A percentile compares a stretch with the other conserved stretches of the same genome.
These are phyloP conservation scores for Chrysosporium queenslandicum DNA, from an alignment of 2,329 filamentous ascomycete species.

Conservation along the genomic window DNA sequence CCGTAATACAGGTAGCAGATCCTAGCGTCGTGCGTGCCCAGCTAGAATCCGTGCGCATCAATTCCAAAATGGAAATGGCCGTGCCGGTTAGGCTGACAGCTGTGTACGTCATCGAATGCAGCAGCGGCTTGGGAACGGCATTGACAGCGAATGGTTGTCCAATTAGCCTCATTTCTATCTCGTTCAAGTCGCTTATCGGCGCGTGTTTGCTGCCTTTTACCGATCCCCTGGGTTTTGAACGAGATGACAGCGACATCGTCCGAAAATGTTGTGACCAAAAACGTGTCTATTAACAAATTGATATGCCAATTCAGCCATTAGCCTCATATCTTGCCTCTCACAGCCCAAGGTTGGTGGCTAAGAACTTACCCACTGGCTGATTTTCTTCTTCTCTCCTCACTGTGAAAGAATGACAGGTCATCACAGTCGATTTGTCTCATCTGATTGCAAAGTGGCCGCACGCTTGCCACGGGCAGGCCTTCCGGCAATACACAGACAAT, in stretches of 20 bases:
- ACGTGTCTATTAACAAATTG: background rate
- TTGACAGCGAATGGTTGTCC: background rate
- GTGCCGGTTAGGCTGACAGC: background rate
- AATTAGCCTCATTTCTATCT: background rate
- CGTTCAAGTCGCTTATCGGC: slow-evolving; percentile 4
- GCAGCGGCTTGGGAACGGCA: background rate
- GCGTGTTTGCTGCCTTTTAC: background rate
- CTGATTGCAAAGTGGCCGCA: background rate
- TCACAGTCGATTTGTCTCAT: background rate
- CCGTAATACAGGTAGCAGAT: background rate
- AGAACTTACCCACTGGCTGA: background rate
- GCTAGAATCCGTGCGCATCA: background rate
- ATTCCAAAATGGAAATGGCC: background rate
- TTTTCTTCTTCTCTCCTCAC: too few relatives aligned
- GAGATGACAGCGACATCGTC: background rate
- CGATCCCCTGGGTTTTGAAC: background rate
- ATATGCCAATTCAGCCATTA: background rate
- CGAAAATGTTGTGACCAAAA: background rate
- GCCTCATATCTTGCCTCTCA: background rate
- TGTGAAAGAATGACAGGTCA: background rate
- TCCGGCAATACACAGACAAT: background rate
- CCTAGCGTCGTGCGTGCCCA: background rate
- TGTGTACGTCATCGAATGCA: background rate
- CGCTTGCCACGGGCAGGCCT: background rate
- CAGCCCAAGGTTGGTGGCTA: background rate